Percentiles rank a stretch among this genome's conserved stretches.
Evolutionary conservation across 139 green algal genomes (phyloP).

Genomic region (Volvox africanus): DNA sequence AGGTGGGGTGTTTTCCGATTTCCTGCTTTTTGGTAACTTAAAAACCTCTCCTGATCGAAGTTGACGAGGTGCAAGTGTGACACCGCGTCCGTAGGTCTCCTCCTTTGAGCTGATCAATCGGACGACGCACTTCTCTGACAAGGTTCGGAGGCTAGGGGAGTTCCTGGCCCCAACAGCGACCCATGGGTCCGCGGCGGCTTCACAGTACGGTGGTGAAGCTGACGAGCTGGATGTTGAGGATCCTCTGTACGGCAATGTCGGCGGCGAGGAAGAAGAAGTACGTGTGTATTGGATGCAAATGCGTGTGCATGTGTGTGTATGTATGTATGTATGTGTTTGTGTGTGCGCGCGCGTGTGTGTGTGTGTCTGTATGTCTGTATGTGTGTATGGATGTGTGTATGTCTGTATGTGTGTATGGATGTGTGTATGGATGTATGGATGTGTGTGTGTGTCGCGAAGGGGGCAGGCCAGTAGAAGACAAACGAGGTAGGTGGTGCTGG

Average conservation of each 20-base stretch:
- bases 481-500: neutral
- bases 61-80: neutral
- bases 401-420: neutral
- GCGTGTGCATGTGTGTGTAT: neutral
- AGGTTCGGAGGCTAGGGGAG: conserved; percentile 81
- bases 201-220: neutral
- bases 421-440: no score
- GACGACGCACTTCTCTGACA: conserved; percentile 60
- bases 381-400: neutral
- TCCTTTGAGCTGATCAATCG: conserved; percentile 85
- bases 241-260: conserved; percentile 87
- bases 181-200: no score
- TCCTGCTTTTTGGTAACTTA: no score
- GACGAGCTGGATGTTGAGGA: conserved; percentile 85
- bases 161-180: conserved; percentile 57
- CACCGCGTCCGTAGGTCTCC: conserved; percentile 61
- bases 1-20: no score
- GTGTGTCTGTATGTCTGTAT: neutral
- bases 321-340: neutral
- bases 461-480: neutral
- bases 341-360: neutral
- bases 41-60: no score
- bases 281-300: neutral
- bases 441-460: neutral
- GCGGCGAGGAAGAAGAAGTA: conserved; percentile 73